Evolutionary conservation across 2,329 filamentous ascomycete genomes (phyloP).

Genomic region (Pseudocercospora cruenta): DNA sequence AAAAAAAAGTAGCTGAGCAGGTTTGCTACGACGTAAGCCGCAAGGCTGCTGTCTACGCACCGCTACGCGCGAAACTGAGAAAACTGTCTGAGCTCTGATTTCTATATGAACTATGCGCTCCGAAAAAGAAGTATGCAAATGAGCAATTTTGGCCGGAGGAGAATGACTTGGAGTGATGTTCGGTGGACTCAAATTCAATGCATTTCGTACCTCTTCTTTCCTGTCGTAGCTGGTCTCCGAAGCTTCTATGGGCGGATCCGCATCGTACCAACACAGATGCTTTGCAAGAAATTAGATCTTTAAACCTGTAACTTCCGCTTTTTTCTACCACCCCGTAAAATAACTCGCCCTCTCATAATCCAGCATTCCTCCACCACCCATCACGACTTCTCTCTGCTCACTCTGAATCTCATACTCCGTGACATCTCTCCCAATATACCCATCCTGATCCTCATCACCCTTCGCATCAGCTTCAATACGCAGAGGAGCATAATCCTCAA

Average conservation of each 20-base stretch:
- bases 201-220: no score
- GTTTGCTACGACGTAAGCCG: neutral
- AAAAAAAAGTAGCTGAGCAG: neutral
- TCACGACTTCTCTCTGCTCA: slow-evolving; percentile 23
- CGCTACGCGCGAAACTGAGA: neutral
- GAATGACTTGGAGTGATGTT: neutral
- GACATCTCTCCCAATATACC: slow-evolving; percentile 25
- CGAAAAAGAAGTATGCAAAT: no score
- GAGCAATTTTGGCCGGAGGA: neutral
- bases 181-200: no score
- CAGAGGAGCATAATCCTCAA: slow-evolving; percentile 17
- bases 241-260: no score
- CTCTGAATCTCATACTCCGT: slow-evolving; percentile 15
- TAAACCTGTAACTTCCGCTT: neutral
- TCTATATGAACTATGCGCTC: no score
- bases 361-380: slow-evolving; percentile 16
- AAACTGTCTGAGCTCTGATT: neutral
- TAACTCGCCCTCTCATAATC: slow-evolving; percentile 21
- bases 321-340: slow-evolving; percentile 28
- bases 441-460: slow-evolving; percentile 25
- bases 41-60: neutral
- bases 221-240: no score
- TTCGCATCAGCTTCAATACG: slow-evolving; percentile 19
- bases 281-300: no score
- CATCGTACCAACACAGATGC: no score